Base-by-base conservation (phyloP, 2,329 filamentous ascomycete species). In the Colletotrichum magnum region DNA sequence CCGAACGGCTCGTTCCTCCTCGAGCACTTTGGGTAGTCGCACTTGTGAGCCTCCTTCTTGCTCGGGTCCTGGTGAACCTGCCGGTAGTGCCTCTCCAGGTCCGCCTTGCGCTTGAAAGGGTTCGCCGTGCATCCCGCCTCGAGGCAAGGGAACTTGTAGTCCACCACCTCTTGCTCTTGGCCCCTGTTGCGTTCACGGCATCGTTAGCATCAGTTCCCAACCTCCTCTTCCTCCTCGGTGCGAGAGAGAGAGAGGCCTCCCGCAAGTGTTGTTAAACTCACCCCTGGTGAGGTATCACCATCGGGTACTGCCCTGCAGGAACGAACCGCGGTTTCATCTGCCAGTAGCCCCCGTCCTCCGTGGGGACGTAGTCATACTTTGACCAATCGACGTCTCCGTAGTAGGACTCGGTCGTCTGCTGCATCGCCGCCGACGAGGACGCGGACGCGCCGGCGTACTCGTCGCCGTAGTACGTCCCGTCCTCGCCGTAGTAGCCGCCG, bases 81-180 rank as follows among this genome's bases (percentile, higher is more conserved):
- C 59, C 80, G 79, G 73, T 82, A 82, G 76, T 89, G 88, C 16
- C 88, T 83, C 58, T 86, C 80, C 10, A 88, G 83, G 75, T 90
- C 88, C 12, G 87, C 87, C 61, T 82, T 81, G 39, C 88, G 83
- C 74, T 81, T 82, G 75, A 89, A 89, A 1, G 80, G 79, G 58
- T 81, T 81, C 36, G 80, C 77, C 36, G 75, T 77, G 78, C 87
- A 89, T 26, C 77, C 79, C 7, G 77, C 75, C 39, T 76, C 71
- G 9, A 81, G 76, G 73, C 85, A 87, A 39, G 65, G 61, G 10
- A 69, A 69, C 24, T 69, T 69, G 51, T 69, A 69, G 51, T 69
- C 67, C 18, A 67, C 67, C 13, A 45, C 62, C 26, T 69, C 67
- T 47, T 69, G 62, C 39, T 69, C 67, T 43, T 69, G 67, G 16